Evolutionary conservation across 2,329 filamentous ascomycete genomes (phyloP).

Genomic region (Penicillium sp.): DNA sequence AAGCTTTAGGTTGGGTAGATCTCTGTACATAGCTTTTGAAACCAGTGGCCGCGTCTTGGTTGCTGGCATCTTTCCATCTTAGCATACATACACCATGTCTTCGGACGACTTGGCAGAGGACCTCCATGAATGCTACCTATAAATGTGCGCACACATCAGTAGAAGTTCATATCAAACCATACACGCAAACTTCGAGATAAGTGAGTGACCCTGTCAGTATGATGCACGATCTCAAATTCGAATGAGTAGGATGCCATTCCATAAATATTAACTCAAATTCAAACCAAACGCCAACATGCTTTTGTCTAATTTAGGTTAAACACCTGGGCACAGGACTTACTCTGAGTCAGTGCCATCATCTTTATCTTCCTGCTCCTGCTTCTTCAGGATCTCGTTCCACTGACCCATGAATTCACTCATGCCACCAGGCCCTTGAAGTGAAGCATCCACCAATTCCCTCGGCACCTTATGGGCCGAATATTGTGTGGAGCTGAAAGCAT

Average conservation of each 20-base stretch:
- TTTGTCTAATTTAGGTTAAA: background rate
- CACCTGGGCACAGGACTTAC: background rate
- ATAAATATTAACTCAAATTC: background rate
- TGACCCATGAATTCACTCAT: constrained; percentile 77
- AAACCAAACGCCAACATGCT: constrained; percentile 14
- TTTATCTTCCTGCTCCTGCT: constrained; percentile 42
- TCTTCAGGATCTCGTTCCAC: constrained; percentile 64
- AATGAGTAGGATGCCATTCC: background rate
- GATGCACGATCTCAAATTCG: too few species aligned
- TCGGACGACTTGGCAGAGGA: too few species aligned
- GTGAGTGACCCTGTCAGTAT: too few species aligned
- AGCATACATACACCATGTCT: background rate
- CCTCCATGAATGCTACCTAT: too few species aligned
- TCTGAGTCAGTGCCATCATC: constrained; percentile 36
- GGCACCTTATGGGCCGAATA: constrained; percentile 96
- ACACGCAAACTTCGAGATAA: too few species aligned
- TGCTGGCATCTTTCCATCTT: background rate
- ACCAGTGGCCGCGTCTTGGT: background rate
- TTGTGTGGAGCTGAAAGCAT: constrained; percentile 79
- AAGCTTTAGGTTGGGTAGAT: constrained; percentile 66
- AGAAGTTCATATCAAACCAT: too few species aligned
- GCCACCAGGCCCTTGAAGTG: constrained; percentile 67
- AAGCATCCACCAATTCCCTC: constrained; percentile 80
- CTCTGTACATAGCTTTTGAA: constrained; percentile 2
- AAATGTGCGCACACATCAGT: too few species aligned